Evolutionary conservation across 495 filamentous ascomycete species (phyloP), one percentile per base, ranked within the genome.

Genomic region (Stereocaulon alpinum): DNA sequence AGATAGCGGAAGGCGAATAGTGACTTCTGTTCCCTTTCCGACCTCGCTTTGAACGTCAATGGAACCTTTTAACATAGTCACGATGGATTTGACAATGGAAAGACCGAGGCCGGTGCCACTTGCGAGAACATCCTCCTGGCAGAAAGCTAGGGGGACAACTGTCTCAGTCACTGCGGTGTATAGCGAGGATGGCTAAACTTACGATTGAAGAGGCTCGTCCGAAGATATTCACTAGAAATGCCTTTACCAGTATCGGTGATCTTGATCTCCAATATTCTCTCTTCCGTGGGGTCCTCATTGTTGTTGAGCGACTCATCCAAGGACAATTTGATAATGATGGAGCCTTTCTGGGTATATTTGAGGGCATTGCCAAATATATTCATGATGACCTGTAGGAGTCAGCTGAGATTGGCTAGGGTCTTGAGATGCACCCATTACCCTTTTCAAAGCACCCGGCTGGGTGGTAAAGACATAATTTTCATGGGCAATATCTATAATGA

Each of bases 321-420:
- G 44, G 75, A 77, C 17, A 90, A 68, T 0, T 70, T 77, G 15
- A 92, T 70, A 6, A 77, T 76, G 34, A 94, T 85, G 54, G 74
- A 82, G 6, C 89, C 89, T 2, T 74, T 69, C 9, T 75, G 75
- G 6, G 85, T 90, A 63, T 89, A 91, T 63, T 94, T 94, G 64
- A 92, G 77, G 0, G 89, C 82, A 68, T 94, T 94, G 18, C 89
- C 86, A 56, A 89, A 84, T 2, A 92, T 62, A 63, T 94, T 91
- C 85, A 90, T 88, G 37, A 93, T 78, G 44, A 91, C 80, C 61
- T 63, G 27, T 11, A 11, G 20, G 1, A 5, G 15, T 59, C 32
- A 62, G 54, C 30, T 43, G 6, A 12, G 12, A 7, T 12, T 37
- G 34, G 34, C 7, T 37, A 10, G 7, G 34, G 34, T 10, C 34